Conservation (phyloP, 495 filamentous ascomycete genomes). For the Physcia stellaris region DNA sequence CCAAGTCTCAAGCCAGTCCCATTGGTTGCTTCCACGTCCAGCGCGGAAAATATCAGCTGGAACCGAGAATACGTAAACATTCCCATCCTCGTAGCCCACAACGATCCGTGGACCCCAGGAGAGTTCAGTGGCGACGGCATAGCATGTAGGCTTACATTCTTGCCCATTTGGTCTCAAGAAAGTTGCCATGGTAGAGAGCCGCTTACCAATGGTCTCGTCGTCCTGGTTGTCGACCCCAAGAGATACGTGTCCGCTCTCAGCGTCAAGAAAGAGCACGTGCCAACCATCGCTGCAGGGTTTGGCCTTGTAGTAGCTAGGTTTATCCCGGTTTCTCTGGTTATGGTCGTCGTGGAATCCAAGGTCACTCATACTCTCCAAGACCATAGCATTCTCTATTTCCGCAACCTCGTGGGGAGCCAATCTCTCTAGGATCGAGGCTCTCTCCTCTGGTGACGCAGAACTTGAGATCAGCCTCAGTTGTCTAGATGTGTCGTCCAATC, state of each 20-base stretch:
- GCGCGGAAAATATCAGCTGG: constrained; percentile 50
- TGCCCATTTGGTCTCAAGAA: constrained; percentile 22
- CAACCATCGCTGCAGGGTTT: constrained; percentile 56
- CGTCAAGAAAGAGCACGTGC: constrained; percentile 59
- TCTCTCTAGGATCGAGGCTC: no score
- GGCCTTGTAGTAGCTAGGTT: constrained; percentile 51
- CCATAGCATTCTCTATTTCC: constrained; percentile 16
- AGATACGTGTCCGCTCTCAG: constrained; percentile 42
- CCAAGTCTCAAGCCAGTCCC: not conserved
- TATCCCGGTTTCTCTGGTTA: constrained; percentile 31
- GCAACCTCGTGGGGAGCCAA: constrained; percentile 13
- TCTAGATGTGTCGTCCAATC: constrained; percentile 35
- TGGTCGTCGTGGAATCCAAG: constrained; percentile 16
- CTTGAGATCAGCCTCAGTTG: constrained; percentile 58
- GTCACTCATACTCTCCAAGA: constrained; percentile 18
- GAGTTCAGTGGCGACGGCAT: constrained; percentile 46
- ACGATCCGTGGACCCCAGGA: constrained; percentile 48
- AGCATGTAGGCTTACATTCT: constrained; percentile 28
- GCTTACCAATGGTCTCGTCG: constrained; percentile 31
- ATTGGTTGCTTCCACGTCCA: no score
- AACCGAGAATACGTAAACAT: constrained; percentile 47
- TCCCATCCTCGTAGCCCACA: constrained; percentile 40
- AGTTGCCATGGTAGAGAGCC: constrained; percentile 21
- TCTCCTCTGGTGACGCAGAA: constrained; percentile 39
- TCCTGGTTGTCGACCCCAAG: constrained; percentile 54